Percentiles rank a stretch among this genome's conserved stretches.
phyloP scores from a whole-genome alignment of 2,329 filamentous ascomycete genomes.

The Domatiomyces catenatus region DNA sequence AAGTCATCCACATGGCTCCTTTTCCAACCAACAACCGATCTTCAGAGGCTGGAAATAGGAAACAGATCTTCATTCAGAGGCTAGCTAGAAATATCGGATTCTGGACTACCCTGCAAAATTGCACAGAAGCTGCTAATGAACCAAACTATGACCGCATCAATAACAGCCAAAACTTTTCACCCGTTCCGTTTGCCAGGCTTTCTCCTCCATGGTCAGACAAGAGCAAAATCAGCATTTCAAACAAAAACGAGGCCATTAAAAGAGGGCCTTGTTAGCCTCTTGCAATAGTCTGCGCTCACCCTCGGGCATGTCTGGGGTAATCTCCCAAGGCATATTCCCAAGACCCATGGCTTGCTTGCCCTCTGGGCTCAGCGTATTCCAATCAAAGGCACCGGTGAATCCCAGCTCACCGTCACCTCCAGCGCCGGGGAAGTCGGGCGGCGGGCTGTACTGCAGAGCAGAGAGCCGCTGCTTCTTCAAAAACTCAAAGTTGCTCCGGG shows the following conservation, averaged over 20 bases:
- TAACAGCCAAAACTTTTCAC: not conserved
- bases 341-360: slow-evolving; percentile 43
- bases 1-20: too few species aligned
- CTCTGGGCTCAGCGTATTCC: slow-evolving; percentile 27
- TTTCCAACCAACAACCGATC: too few species aligned
- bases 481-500: slow-evolving; percentile 57
- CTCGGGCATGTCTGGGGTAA: slow-evolving; percentile 30
- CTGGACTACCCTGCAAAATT: too few species aligned
- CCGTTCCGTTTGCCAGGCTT: not conserved
- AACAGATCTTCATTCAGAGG: too few species aligned
- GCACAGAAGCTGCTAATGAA: not conserved
- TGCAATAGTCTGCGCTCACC: slow-evolving; percentile 38
- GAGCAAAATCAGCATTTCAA: not conserved
- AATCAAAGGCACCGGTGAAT: slow-evolving; percentile 26
- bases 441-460: slow-evolving; percentile 52
- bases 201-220: not conserved
- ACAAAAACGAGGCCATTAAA: slow-evolving; percentile 18
- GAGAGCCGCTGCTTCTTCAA: slow-evolving; percentile 54
- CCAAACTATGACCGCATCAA: not conserved
- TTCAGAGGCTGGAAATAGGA: too few species aligned
- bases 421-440: slow-evolving; percentile 53
- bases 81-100: too few species aligned
- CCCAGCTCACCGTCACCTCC: slow-evolving; percentile 28
- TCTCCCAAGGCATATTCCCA: slow-evolving; percentile 33
- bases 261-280: slow-evolving; percentile 40